Evolutionary conservation across 257 asterid species (phyloP), one percentile per base, ranked within the genome.

Genomic region (Lantana camara): DNA sequence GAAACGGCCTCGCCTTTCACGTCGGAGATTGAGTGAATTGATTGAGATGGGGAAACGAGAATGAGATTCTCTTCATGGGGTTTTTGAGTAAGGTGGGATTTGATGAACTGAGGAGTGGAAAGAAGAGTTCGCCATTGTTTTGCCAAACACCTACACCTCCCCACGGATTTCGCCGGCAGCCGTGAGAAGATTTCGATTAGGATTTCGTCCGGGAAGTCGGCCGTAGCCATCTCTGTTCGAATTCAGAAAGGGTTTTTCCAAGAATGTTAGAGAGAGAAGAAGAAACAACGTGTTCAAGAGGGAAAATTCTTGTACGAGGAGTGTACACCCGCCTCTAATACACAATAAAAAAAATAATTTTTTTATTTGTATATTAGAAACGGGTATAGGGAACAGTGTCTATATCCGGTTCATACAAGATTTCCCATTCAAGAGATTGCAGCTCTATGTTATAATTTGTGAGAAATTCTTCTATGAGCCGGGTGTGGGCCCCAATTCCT

Each of bases 81-180:
- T 37, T 53, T 63, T n/a, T 9, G 44, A 10, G 37, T 17, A 63
- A 67, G 75, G 74, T 73, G 78, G 24, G 30, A 10, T 52, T 59
- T 67, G 63, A 57, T 59, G 73, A 74, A 77, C 9, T 68, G 19
- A 0, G 71, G 74, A 45, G 45, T 48, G 42, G 74, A 70, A 44
- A 80, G 80, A 0, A 67, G 41, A 35, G 41, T 0, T 6, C 15
- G 23, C 79, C 81, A 75, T 27, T 61, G 21, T 37, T 68, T 75
- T 3, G 84, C 47, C 8, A 73, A 63, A 59, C 74, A 76, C 30
- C 82, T 66, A 52, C 72, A 80, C 50, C 40, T 65, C 52, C 77
- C 85, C 1, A 76, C 32, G 41, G 82, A 63, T 49, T 69, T 73
- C 3, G 66, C 71, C 1, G 78, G 78, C 13, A 76, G 76, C 0